phyloP scores from a whole-genome alignment of 73 alveolate species.

The Diophrys sp. region DNA sequence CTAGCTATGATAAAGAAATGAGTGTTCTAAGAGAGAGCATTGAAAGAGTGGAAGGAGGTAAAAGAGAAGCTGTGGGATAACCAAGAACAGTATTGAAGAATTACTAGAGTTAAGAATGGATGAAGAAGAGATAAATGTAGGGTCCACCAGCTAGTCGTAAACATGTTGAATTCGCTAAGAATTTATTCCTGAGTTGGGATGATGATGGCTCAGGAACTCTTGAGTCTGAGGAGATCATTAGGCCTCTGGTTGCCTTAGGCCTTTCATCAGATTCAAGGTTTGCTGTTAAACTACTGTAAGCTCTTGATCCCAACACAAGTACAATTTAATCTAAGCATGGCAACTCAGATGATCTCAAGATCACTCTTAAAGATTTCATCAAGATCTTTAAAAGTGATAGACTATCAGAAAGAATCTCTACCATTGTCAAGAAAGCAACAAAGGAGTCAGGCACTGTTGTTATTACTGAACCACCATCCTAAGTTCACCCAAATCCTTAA shows the following conservation, averaged over 20 bases:
- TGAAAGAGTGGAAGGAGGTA: not conserved
- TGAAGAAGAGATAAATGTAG: slow-evolving; percentile 18
- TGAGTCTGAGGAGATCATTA: slow-evolving; percentile 50
- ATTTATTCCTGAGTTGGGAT: slow-evolving; percentile 62
- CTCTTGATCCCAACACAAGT: slow-evolving; percentile 23
- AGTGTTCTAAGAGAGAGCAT: too few species aligned
- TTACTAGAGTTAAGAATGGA: slow-evolving; percentile 21
- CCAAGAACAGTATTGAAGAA: not conserved
- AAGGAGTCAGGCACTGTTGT: not conserved
- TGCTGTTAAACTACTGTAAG: slow-evolving; percentile 48
- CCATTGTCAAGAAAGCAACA: slow-evolving; percentile 34
- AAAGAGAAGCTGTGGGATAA: slow-evolving; percentile 5
- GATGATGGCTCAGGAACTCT: slow-evolving; percentile 66
- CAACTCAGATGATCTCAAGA: slow-evolving; percentile 5
- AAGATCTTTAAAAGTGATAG: slow-evolving; percentile 57
- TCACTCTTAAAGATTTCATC: slow-evolving; percentile 43
- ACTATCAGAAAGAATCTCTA: slow-evolving; percentile 37
- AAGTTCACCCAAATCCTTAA: not conserved
- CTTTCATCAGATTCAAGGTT: slow-evolving; percentile 54
- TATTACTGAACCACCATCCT: not conserved
- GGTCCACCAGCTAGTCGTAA: slow-evolving; percentile 8
- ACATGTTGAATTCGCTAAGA: slow-evolving; percentile 63
- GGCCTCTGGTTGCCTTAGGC: slow-evolving; percentile 56
- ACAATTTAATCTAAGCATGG: not conserved
- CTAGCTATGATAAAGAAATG: not conserved